Base-by-base conservation (phyloP, 2,329 filamentous ascomycete genomes). In the Harringtonia lauricola region DNA sequence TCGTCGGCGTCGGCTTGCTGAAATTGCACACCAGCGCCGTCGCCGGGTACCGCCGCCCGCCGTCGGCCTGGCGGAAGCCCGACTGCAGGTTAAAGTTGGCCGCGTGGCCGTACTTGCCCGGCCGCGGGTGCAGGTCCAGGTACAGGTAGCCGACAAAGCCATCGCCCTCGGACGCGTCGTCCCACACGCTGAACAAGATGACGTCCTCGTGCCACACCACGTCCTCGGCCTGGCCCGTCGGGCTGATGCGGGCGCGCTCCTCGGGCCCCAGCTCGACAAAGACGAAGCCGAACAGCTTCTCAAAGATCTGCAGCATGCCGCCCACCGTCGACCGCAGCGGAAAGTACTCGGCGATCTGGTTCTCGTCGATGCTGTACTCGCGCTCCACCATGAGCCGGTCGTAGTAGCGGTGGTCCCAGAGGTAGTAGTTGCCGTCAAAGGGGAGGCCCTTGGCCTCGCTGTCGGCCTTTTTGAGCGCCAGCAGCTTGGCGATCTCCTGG, bases 11-110 rank as follows among this genome's bases (percentile, higher is more conserved):
- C 2, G 85, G 82, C 63, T 89, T 89, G 57, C 79, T 84, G 60
- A 90, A 90, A 65, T 90, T 90, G 72, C 85, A 90, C 12, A 90
- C 84, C 12, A 90, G 68, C 2, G 85, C 83, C 0, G 85, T 90
- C 1, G 81, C 81, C 7, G 85, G 84, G 59, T 88, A 89, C 45
- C 79, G 72, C 43, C 83, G 74, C 30, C 76, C 80, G 49, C 83
- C 84, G 47, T 87, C 76, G 42, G 74, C 67, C 45, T 72, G 67
- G 44, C 79, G 64, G 62, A 75, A 87, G 21, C 83, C 83, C 1
- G 84, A 83, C 61, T 86, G 79, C 2, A 92, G 62, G 61, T 81
- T 85, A 67, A 92, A 90, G 67, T 90, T 90, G 55, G 86, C 86
- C 7, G 86, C 85, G 56, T 90, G 86, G 15, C 83, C 81, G 59